Evolutionary conservation across 768 basidiomycete species (phyloP).

Genomic region (Fibroporia radiculosa): DNA sequence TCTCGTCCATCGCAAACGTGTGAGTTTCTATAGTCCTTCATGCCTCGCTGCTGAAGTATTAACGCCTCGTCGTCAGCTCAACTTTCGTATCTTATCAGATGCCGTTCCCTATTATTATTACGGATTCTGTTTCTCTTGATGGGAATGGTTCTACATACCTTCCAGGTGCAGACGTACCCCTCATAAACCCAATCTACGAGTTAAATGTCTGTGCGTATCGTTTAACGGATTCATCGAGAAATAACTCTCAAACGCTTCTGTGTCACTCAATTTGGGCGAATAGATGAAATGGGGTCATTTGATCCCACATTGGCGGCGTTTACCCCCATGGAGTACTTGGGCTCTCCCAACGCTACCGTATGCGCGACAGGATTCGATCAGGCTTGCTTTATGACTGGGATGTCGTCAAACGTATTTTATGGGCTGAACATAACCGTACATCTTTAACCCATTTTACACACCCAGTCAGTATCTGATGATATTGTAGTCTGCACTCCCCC

Average conservation of each 20-base stretch:
- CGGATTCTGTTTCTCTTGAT: slow-evolving; percentile 45
- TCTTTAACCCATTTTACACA: too few species aligned
- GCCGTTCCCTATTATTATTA: slow-evolving; percentile 63
- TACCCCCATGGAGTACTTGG: slow-evolving; percentile 52
- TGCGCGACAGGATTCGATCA: slow-evolving; percentile 77
- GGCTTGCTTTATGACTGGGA: slow-evolving; percentile 66
- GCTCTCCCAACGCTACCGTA: slow-evolving; percentile 50
- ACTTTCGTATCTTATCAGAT: neutral
- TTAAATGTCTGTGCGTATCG: slow-evolving; percentile 16
- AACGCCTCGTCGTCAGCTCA: neutral
- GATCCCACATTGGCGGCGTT: slow-evolving; percentile 67
- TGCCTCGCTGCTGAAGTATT: too few species aligned
- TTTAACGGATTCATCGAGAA: too few species aligned
- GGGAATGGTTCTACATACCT: slow-evolving; percentile 32
- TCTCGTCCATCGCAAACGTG: slow-evolving; percentile 45
- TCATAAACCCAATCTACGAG: slow-evolving; percentile 25
- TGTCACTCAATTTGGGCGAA: too few species aligned
- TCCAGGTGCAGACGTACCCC: slow-evolving; percentile 46
- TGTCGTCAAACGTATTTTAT: slow-evolving; percentile 67
- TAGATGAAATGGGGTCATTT: slow-evolving; percentile 66
- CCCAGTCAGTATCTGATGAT: too few species aligned
- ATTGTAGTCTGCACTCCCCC: too few species aligned
- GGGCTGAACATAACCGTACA: slow-evolving; percentile 26
- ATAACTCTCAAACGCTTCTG: slow-evolving; percentile 20
- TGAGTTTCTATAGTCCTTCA: too few species aligned